Conservation (phyloP, 495 filamentous ascomycete species). For the Schizothecium vesticola region DNA sequence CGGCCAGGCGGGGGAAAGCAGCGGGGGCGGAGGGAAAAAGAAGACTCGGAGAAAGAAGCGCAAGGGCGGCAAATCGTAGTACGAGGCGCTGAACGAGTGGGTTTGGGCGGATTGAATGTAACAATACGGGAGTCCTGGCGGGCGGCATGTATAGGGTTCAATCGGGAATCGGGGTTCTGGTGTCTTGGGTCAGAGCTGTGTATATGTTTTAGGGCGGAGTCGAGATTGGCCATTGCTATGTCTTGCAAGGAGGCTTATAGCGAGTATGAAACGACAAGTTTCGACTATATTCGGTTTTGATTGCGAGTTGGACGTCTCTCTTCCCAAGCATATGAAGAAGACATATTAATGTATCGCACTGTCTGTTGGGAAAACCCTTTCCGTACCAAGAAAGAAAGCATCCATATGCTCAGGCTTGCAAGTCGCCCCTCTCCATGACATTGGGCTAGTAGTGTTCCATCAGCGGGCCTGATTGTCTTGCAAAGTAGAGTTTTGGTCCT, state of each 20-base stretch:
- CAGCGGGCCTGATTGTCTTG: neutral
- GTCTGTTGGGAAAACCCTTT: no score
- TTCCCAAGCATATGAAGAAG: neutral
- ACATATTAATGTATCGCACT: no score
- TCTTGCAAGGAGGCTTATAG: neutral
- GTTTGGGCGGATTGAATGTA: constrained; percentile 10
- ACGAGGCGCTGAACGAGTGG: constrained; percentile 21
- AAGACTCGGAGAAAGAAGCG: constrained; percentile 40
- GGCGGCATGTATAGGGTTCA: neutral
- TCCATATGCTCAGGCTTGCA: neutral
- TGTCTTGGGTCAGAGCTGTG: neutral
- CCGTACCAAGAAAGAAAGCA: neutral
- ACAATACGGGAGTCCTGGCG: neutral
- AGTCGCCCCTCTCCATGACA: no score
- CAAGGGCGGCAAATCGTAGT: constrained; percentile 37
- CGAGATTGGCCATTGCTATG: neutral
- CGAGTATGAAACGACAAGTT: neutral
- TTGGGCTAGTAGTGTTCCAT: no score
- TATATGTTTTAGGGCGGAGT: neutral
- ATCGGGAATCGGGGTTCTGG: neutral
- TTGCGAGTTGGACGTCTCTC: no score
- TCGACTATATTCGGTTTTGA: neutral
- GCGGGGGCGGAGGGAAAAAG: constrained; percentile 24
- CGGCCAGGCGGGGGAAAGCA: constrained; percentile 8
- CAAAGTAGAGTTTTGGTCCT: neutral